Evolutionary conservation across 2,329 filamentous ascomycete genomes (phyloP).

Genomic region (Chaetomium olivaceum): DNA sequence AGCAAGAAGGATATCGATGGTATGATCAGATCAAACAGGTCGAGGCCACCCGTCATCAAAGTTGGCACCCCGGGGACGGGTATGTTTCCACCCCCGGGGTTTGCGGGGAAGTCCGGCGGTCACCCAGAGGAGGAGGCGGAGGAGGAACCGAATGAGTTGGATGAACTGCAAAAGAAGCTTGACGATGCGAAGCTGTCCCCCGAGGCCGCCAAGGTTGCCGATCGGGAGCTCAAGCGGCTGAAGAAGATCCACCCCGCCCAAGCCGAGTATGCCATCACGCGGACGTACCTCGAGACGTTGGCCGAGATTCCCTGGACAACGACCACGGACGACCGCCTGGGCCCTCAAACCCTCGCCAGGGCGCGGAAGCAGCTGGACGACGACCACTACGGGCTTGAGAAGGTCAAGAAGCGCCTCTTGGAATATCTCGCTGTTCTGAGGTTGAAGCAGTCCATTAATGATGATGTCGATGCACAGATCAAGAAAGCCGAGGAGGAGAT

Average conservation of each 20-base stretch:
- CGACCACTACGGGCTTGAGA: slow-evolving; percentile 94
- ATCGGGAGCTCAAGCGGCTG: slow-evolving; percentile 81
- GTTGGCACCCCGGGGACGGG: slow-evolving; percentile 30
- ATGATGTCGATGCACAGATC: slow-evolving; percentile 78
- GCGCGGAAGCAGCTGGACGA: slow-evolving; percentile 90
- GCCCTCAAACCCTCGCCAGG: slow-evolving; percentile 72
- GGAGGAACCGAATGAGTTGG: slow-evolving; percentile 84
- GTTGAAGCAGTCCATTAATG: slow-evolving; percentile 88
- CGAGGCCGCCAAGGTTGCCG: slow-evolving; percentile 87
- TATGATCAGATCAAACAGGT: slow-evolving; percentile 38
- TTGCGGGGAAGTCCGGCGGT: slow-evolving; percentile 43
- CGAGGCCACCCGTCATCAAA: slow-evolving; percentile 28
- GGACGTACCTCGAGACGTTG: slow-evolving; percentile 91
- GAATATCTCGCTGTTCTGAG: slow-evolving; percentile 97
- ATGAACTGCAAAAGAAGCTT: slow-evolving; percentile 86
- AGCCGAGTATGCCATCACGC: slow-evolving; percentile 90
- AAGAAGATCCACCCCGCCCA: slow-evolving; percentile 96
- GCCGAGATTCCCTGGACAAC: slow-evolving; percentile 91
- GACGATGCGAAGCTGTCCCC: slow-evolving; percentile 77
- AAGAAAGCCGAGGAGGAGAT: slow-evolving; percentile 62
- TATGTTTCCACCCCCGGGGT: slow-evolving; percentile 34
- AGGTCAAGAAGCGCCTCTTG: slow-evolving; percentile 93
- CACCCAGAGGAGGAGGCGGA: slow-evolving; percentile 70
- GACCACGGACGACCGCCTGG: slow-evolving; percentile 81
- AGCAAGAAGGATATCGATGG: slow-evolving; percentile 15